Percentiles rank a stretch among this genome's conserved stretches.
Conservation (phyloP, 768 basidiomycete genomes). For the Pluteus cervinus region DNA sequence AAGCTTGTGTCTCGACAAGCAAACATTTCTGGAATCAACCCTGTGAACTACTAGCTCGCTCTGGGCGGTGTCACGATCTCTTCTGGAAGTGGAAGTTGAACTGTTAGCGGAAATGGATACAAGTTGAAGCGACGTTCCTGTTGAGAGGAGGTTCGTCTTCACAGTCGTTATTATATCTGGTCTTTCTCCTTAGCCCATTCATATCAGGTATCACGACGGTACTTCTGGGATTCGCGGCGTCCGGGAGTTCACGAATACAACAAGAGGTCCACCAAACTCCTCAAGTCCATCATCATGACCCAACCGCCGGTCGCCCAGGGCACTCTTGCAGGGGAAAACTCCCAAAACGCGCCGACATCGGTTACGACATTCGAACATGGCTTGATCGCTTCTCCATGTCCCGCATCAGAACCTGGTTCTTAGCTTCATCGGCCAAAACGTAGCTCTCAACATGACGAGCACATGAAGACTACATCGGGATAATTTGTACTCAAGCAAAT, state of each 20-base stretch:
- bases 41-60: too few species aligned
- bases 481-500: conserved; percentile 93
- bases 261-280: conserved; percentile 76
- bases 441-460: conserved; percentile 92
- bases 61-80: too few species aligned
- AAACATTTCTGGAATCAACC: conserved; percentile 59
- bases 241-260: conserved; percentile 95
- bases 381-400: conserved; percentile 96
- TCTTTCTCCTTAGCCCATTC: conserved; percentile 6
- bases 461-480: conserved; percentile 90
- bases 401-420: conserved; percentile 90
- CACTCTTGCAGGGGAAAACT: conserved; percentile 91
- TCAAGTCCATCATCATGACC: conserved; percentile 93
- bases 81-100: too few species aligned
- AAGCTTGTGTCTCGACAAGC: conserved; percentile 48
- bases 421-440: conserved; percentile 97
- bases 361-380: conserved; percentile 90
- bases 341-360: conserved; percentile 66
- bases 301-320: conserved; percentile 95
- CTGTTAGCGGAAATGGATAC: conserved; percentile 39
- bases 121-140: conserved; percentile 71
- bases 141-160: conserved; percentile 66
- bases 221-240: conserved; percentile 65
- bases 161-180: conserved; percentile 3
- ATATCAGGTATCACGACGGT: conserved; percentile 77